Evolutionary conservation across 208 protist species (phyloP), one percentile per base, ranked within the genome.

Genomic region (Endotrypanum monterogeii): DNA sequence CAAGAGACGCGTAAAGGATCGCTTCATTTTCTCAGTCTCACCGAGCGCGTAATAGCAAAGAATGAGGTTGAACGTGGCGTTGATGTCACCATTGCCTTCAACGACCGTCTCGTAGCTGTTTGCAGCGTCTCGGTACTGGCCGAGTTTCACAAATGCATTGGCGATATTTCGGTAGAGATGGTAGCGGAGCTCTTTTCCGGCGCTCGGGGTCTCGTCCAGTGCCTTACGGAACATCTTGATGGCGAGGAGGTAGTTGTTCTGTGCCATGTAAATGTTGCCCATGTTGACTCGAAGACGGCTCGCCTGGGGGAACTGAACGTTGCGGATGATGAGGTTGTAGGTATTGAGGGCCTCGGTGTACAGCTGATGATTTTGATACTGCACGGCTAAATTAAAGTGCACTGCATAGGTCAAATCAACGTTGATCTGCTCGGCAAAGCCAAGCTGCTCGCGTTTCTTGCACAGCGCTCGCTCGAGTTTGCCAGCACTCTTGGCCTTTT

Each of bases 151-250:
- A 78, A 98, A 99, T 20, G 96, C 88, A 77, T 98, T 98, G 35
- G 93, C 98, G 81, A 99, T 99, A 87, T 99, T 99, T 57, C 96
- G 87, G 76, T 95, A 92, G 32, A 99, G 97, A 66, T 96, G 96
- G 82, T 96, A 98, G 66, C 97, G 85, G 28, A 99, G 80, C 61
- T 98, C 96, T 76, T 95, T 97, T 30, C 89, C 91, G 25, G 95
- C 87, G 0, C 79, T 74, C 20, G 91, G 89, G 57, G 98, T 97
- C 80, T 98, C 95, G 79, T 99, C 98, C 12, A 99, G 86, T 62
- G 96, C 94, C 86, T 97, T 98, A 73, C 93, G 89, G 88, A 98
- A 98, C 97, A 99, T 99, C 88, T 99, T 99, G 77, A 99, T 98
- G 28, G 98, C 98, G 18, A 97, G 78, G 18, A 96, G 83, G 82